Evolutionary conservation across 306 rosid species (phyloP), one percentile per base, ranked within the genome.

Genomic region (Sesbania bispinosa): DNA sequence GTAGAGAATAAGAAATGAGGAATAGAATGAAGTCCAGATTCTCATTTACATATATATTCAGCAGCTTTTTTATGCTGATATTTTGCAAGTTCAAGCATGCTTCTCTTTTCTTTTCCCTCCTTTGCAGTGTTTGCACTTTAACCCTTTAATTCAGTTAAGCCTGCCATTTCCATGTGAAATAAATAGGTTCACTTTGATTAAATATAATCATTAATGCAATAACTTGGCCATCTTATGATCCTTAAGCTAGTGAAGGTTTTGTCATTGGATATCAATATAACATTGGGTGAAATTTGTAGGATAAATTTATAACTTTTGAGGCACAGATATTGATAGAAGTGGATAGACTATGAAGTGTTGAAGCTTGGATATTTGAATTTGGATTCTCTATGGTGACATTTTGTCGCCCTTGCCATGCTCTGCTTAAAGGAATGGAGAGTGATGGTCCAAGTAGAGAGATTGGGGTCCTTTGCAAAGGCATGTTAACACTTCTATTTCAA

Each of bases 31-130:
- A 18, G 32, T 20, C 26, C 59, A 59, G 18, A 21, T 45, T 60
- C 51, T 26, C 9, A 20, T 43, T 65, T 27, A 10, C 21, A 63
- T 63, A 14, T 27, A 4, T 7, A 53, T 54, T 35, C 13, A 35
- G 9, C 38, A 2, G 21, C 27, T 36, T 45, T 55, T 42, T 55
- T 55, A 13, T 53, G 48, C 29, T 19, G 79, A n/a, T n/a, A 53
- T 30, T 65, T 21, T 74, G 24, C 24, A 15, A 51, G 27, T 54
- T 75, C n/a, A 42, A 54, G 46, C 32, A 65, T n/a, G 14, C 61
- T 18, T 63, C 8, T n/a, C n/a, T 26, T 57, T 21, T n/a, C 10
- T 27, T 71, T 58, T 18, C 47, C 47, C 15, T 57, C 10, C 11
- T 67, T 29, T 67, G 19, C 46, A 47, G 13, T 21, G 4, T 16